Evolutionary conservation across 2,329 filamentous ascomycete species (phyloP).

Genomic region (Colletotrichum endophyticum): DNA sequence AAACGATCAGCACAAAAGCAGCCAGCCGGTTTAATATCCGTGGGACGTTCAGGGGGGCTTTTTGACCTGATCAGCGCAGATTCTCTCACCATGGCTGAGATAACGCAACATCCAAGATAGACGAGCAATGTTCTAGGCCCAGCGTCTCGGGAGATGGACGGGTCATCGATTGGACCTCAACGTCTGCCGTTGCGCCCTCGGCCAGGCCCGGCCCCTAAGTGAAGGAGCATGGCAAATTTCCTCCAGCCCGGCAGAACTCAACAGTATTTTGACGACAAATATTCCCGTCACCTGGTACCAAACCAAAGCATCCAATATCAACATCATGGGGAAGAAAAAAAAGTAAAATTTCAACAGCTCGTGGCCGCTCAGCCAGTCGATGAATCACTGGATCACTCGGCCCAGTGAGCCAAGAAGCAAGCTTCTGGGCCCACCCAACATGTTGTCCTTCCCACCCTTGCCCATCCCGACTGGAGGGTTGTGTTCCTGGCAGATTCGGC

Average conservation of each 20-base stretch:
- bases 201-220: neutral
- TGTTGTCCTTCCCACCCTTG: neutral
- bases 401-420: neutral
- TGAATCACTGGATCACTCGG: neutral
- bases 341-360: neutral
- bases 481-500: conserved; percentile 1
- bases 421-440: neutral
- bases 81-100: neutral
- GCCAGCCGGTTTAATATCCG: neutral
- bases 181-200: neutral
- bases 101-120: neutral
- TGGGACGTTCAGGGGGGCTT: neutral
- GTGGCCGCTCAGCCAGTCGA: neutral
- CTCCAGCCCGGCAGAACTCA: neutral
- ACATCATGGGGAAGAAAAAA: neutral
- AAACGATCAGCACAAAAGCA: neutral
- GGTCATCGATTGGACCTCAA: neutral
- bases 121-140: neutral
- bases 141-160: neutral
- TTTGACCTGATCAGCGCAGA: neutral
- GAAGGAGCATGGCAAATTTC: neutral
- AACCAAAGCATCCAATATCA: neutral
- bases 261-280: neutral
- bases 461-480: neutral
- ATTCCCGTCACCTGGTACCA: neutral